phyloP scores from a whole-genome alignment of 257 asterid genomes.

The Solanum pimpinellifolium region DNA sequence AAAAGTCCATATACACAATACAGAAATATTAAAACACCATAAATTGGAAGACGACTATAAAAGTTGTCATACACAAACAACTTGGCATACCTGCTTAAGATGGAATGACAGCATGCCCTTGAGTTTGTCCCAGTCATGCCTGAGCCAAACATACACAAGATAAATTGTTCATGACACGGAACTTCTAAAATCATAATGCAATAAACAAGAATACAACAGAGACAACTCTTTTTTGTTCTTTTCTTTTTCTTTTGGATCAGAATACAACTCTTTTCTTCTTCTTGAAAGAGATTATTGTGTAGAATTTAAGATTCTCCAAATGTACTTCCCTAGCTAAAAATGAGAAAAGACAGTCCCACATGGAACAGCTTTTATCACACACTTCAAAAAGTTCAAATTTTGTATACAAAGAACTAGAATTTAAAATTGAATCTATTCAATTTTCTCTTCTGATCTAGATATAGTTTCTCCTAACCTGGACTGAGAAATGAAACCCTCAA shows the following conservation, averaged over 20 bases:
- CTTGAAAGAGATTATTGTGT: neutral
- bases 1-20: neutral
- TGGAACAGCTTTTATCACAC: neutral
- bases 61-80: neutral
- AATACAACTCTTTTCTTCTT: neutral
- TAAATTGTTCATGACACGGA: neutral
- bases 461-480: neutral
- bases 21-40: neutral
- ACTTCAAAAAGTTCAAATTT: neutral
- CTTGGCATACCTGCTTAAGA: slow-evolving; percentile 58
- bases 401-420: neutral
- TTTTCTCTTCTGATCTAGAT: neutral
- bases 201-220: neutral
- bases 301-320: neutral
- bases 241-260: neutral
- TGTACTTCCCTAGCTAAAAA: neutral
- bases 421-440: neutral
- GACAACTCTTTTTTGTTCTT: neutral
- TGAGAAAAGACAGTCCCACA: neutral
- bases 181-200: neutral
- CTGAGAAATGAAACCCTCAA: neutral
- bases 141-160: slow-evolving; percentile 22
- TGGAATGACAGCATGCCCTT: slow-evolving; percentile 57
- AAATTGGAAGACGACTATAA: neutral
- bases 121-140: slow-evolving; percentile 81